Evolutionary conservation across 2,329 filamentous ascomycete species (phyloP).

Genomic region (Pseudomassariella vexata): DNA sequence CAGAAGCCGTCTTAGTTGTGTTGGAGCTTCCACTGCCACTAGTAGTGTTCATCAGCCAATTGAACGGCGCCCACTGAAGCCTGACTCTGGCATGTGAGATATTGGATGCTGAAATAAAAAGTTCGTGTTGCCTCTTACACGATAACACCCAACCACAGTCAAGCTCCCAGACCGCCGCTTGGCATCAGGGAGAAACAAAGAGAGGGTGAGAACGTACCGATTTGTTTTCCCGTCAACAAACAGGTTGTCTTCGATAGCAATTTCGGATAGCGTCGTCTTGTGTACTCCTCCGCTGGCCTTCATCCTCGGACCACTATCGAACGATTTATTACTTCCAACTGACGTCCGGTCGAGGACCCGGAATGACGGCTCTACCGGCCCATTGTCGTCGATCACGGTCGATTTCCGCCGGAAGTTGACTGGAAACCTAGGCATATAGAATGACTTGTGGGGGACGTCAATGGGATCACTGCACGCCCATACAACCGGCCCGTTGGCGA

Average conservation of each 20-base stretch:
- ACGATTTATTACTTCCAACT: slow-evolving; percentile 36
- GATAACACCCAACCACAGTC: background rate
- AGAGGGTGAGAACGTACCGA: slow-evolving; percentile 39
- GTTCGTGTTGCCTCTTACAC: background rate
- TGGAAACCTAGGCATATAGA: slow-evolving; percentile 59
- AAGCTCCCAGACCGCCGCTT: background rate
- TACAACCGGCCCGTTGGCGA: slow-evolving; percentile 1
- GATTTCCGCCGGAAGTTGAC: slow-evolving; percentile 57
- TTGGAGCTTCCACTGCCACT: slow-evolving; percentile 57
- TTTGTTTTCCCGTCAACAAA: slow-evolving; percentile 51
- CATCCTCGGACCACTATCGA: slow-evolving; percentile 43
- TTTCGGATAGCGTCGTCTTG: slow-evolving; percentile 32
- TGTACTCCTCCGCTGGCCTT: slow-evolving; percentile 31
- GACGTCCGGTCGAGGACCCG: slow-evolving; percentile 52
- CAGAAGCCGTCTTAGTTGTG: slow-evolving; percentile 54
- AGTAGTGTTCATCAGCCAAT: slow-evolving; percentile 24
- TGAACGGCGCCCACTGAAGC: slow-evolving; percentile 29
- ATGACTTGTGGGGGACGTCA: slow-evolving; percentile 16
- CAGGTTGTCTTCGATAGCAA: slow-evolving; percentile 46
- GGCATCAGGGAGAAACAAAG: slow-evolving; percentile 8
- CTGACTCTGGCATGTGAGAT: slow-evolving; percentile 15
- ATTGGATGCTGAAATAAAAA: slow-evolving; percentile 10
- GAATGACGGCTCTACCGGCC: slow-evolving; percentile 46
- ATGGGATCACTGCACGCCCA: slow-evolving; percentile 7
- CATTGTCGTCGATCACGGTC: slow-evolving; percentile 50